Evolutionary conservation across 352 stramenopile species (phyloP), one percentile per base, ranked within the genome.

Genomic region (Globisporangium nunn): DNA sequence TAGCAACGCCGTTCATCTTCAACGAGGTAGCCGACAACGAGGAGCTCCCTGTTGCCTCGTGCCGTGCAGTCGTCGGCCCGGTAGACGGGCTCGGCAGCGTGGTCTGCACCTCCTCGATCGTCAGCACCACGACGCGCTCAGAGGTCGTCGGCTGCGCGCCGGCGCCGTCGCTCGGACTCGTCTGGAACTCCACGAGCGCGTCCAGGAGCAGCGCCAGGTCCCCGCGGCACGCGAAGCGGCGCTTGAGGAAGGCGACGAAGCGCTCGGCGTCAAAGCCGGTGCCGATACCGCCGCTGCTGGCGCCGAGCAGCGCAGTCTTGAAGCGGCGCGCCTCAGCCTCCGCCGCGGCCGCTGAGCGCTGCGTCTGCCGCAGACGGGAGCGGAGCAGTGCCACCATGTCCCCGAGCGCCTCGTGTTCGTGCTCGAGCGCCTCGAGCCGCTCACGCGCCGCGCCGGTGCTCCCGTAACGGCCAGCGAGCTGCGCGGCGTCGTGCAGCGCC

Each of bases 401-500:
- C 33, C 57, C 62, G 7, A 64, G 56, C 12, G 62, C 57, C 28
- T 52, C 54, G 46, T 70, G 56, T 52, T 62, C 61, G 50, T 46
- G 67, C 53, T 68, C 67, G 33, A 75, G 70, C 58, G 60, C 53
- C 14, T 67, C 64, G 17, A 78, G 58, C 0, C 57, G 62, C 37
- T 60, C 56, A 45, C 61, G 63, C 39, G 70, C 70, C 0, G 64
- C 64, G 3, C 50, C 40, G 39, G 65, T 74, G 41, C 67, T 71
- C 2, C 70, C 70, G 47, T 75, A 78, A 40, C 50, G 61, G 15
- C 54, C 53, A 30, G 66, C 59, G 35, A 78, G 66, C 56, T 64
- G 59, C 54, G 72, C 70, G n/a, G 68, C 67, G 52, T 78, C 70
- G 46, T 62, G 63, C 51, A 74, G 50, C 47, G 70, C 51, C 29